These are phyloP conservation scores for Ballota nigra DNA, from an alignment of 257 asterid genomes.

Conservation along the genomic window DNA sequence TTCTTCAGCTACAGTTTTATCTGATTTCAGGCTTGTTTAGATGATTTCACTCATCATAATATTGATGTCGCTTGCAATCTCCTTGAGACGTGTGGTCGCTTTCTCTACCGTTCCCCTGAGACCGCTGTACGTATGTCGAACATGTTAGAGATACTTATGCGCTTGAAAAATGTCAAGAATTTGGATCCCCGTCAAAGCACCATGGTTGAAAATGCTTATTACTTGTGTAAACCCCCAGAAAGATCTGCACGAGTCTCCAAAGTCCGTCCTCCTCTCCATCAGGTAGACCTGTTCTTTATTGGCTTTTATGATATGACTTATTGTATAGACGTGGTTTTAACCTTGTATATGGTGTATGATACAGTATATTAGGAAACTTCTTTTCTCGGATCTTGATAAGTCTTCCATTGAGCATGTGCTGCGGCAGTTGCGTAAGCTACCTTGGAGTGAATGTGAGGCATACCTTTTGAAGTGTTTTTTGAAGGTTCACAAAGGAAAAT, in stretches of 20 bases:
- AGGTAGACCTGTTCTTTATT: conserved; percentile 46
- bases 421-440: conserved; percentile 90
- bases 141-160: conserved; percentile 98
- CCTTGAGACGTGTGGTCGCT: conserved; percentile 99
- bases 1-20: conserved; percentile 18
- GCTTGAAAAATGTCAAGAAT: conserved; percentile 93
- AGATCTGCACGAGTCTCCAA: conserved; percentile 96
- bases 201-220: conserved; percentile 94
- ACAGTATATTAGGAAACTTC: conserved; percentile 94
- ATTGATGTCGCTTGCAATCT: conserved; percentile 98
- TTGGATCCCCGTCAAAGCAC: conserved; percentile 99
- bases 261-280: conserved; percentile 95
- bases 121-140: conserved; percentile 90
- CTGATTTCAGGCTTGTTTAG: conserved; percentile 82
- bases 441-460: conserved; percentile 89
- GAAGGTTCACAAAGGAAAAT: conserved; percentile 98
- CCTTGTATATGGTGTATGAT: conserved; percentile 24
- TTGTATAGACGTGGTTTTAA: conserved; percentile 16
- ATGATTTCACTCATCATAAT: conserved; percentile 96
- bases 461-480: conserved; percentile 92
- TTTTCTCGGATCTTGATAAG: conserved; percentile 96
- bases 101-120: conserved; percentile 95
- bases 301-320: conserved; percentile 22
- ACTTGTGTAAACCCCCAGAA: conserved; percentile 98
- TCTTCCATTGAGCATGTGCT: conserved; percentile 87